These are phyloP conservation scores for Rhodotorula toruloides DNA, from an alignment of 768 basidiomycete species.

Conservation along the genomic window DNA sequence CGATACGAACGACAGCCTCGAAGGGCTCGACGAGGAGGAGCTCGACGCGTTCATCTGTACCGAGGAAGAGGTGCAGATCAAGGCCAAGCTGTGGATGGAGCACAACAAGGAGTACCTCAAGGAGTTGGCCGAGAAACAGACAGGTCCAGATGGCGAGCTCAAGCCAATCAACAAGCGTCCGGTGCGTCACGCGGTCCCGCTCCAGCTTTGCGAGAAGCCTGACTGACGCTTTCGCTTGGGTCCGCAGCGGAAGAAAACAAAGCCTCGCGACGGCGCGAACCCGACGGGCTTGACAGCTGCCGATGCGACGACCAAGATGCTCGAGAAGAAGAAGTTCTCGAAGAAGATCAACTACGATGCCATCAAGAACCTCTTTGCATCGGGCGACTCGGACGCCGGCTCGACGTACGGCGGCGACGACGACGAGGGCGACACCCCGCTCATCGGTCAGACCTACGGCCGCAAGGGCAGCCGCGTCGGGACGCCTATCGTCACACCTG, in stretches of 20 bases:
- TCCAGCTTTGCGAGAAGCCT: no score
- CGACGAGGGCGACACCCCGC: slow-evolving; percentile 12
- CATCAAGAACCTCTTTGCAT: slow-evolving; percentile 65
- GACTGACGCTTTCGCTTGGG: background rate
- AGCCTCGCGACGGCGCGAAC: slow-evolving; percentile 69
- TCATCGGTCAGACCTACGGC: slow-evolving; percentile 22
- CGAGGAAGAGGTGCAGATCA: slow-evolving; percentile 75
- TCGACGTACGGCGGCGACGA: slow-evolving; percentile 9
- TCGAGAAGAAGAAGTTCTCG: slow-evolving; percentile 79
- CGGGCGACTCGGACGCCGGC: slow-evolving; percentile 25
- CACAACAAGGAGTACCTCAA: slow-evolving; percentile 86
- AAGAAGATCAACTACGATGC: slow-evolving; percentile 92
- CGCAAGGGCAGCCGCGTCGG: slow-evolving; percentile 7
- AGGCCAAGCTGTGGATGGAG: slow-evolving; percentile 90
- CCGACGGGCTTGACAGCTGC: slow-evolving; percentile 66
- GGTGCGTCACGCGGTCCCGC: slow-evolving; percentile 1
- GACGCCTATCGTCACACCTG: slow-evolving; percentile 19
- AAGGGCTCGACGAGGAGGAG: slow-evolving; percentile 83
- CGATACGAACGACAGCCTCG: slow-evolving; percentile 19
- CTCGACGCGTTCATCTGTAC: slow-evolving; percentile 68
- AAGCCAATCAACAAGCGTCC: slow-evolving; percentile 11
- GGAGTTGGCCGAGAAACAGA: slow-evolving; percentile 67
- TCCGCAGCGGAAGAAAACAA: slow-evolving; percentile 43
- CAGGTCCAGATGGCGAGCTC: slow-evolving; percentile 44
- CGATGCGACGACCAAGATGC: slow-evolving; percentile 68